Evolutionary conservation across 352 stramenopile genomes (phyloP).

Genomic region (Phytophthora melonis): DNA sequence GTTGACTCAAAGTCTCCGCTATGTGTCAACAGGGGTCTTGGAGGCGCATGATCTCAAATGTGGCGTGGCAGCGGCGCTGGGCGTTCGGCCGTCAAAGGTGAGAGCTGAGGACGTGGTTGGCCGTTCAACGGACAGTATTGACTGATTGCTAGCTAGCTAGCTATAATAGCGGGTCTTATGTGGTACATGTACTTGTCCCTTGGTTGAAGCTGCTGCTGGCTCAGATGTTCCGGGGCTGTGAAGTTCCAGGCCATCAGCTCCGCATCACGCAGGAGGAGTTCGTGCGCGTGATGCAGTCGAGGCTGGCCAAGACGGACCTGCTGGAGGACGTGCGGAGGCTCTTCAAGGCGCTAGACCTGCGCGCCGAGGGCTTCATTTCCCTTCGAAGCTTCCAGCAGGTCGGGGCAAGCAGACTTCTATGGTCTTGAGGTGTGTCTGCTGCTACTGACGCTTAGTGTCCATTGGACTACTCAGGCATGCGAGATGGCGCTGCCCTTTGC

Average conservation of each 20-base stretch:
- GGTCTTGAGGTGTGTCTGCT: too few relatives aligned
- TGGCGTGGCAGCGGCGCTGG: slow-evolving; percentile 65
- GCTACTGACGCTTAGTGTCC: too few relatives aligned
- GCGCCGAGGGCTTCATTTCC: slow-evolving; percentile 72
- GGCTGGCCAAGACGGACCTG: slow-evolving; percentile 55
- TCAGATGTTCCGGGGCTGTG: slow-evolving; percentile 56
- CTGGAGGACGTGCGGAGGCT: slow-evolving; percentile 61
- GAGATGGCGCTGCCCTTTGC: slow-evolving; percentile 48
- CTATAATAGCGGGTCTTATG: neutral
- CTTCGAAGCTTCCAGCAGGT: slow-evolving; percentile 62
- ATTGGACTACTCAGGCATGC: slow-evolving; percentile 34
- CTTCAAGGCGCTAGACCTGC: slow-evolving; percentile 76
- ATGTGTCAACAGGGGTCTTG: slow-evolving; percentile 45
- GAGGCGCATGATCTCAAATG: slow-evolving; percentile 68
- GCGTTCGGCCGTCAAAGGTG: slow-evolving; percentile 73
- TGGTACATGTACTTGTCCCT: neutral
- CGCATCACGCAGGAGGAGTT: slow-evolving; percentile 43
- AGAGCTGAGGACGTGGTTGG: slow-evolving; percentile 6
- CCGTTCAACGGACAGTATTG: neutral
- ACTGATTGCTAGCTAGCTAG: neutral
- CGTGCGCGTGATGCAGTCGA: slow-evolving; percentile 38
- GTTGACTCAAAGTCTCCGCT: neutral
- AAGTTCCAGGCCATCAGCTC: slow-evolving; percentile 17
- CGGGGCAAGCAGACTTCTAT: too few relatives aligned
- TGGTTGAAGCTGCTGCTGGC: slow-evolving; percentile 57